Conservation (phyloP, 768 basidiomycete genomes). For the Lactarius deliciosus region DNA sequence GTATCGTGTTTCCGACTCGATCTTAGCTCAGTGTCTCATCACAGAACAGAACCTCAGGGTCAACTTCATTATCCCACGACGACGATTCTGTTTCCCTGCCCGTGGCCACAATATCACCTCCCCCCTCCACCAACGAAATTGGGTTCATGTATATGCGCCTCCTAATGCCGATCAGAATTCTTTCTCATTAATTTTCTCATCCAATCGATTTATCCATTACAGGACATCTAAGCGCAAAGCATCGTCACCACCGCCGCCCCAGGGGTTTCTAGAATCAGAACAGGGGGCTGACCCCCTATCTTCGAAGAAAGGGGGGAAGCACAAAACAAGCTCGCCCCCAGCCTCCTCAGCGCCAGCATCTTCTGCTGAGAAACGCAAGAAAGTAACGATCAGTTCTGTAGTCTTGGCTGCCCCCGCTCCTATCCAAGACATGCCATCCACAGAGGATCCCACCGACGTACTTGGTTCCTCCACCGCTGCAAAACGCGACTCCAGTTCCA, state of each 20-base stretch:
- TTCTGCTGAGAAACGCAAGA: not conserved
- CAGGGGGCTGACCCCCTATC: slow-evolving; percentile 12
- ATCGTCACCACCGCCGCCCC: too few relatives aligned
- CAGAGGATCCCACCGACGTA: slow-evolving; percentile 22
- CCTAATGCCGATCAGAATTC: not conserved
- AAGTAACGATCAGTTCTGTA: not conserved
- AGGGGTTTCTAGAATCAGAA: not conserved
- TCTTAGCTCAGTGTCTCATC: not conserved
- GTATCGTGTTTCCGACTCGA: not conserved
- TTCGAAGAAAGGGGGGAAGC: slow-evolving; percentile 2
- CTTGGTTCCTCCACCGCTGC: not conserved
- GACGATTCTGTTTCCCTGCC: not conserved
- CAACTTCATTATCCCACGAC: not conserved
- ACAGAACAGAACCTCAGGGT: not conserved
- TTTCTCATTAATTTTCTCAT: not conserved
- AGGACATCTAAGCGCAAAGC: slow-evolving; percentile 20
- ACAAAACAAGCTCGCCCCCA: not conserved
- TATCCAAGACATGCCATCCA: slow-evolving; percentile 10
- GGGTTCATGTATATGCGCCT: slow-evolving; percentile 9
- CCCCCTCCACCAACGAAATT: not conserved
- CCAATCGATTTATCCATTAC: slow-evolving; percentile 7
- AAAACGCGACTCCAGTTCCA: not conserved
- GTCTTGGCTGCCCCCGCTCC: not conserved
- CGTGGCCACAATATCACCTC: too few relatives aligned
- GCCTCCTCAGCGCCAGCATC: not conserved